Conservation (phyloP, 805 yeast genomes). For the Monosporozyma servazzii region DNA sequence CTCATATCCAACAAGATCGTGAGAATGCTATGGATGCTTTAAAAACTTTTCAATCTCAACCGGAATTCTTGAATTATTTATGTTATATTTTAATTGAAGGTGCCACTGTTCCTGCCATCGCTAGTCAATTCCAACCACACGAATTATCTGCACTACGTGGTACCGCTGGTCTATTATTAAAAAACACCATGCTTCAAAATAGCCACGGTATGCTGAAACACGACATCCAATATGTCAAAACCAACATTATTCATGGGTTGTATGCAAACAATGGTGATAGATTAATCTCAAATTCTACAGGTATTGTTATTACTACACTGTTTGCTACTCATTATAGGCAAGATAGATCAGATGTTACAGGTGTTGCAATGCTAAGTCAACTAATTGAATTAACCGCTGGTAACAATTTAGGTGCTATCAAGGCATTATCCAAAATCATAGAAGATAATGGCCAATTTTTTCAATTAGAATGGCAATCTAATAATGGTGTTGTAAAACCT, state of each 20-base stretch:
- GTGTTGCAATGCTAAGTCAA: constrained; percentile 57
- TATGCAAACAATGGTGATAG: constrained; percentile 14
- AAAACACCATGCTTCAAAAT: constrained; percentile 54
- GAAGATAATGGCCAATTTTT: constrained; percentile 71
- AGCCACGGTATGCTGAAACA: constrained; percentile 19
- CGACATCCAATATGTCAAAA: constrained; percentile 37
- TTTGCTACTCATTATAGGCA: constrained; percentile 42
- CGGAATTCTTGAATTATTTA: constrained; percentile 76
- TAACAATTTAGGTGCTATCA: constrained; percentile 39
- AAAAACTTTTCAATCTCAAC: constrained; percentile 55
- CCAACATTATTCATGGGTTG: constrained; percentile 35
- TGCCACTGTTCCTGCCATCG: constrained; percentile 35
- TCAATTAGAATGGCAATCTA: constrained; percentile 50
- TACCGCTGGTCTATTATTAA: constrained; percentile 78
- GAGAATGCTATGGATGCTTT: constrained; percentile 65
- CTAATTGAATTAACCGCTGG: constrained; percentile 50
- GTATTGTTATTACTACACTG: constrained; percentile 79
- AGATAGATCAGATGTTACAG: constrained; percentile 37
- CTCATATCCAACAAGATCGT: constrained; percentile 47
- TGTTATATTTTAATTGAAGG: constrained; percentile 58
- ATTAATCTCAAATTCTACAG: constrained; percentile 77
- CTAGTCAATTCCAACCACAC: constrained; percentile 11
- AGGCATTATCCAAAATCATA: constrained; percentile 78
- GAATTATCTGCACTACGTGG: constrained; percentile 44
- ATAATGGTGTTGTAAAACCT: constrained; percentile 37